A percentile compares a stretch with the other conserved stretches of the same genome.
Conservation (phyloP, 2,329 filamentous ascomycete species). For the Trichoderma asperellum region DNA sequence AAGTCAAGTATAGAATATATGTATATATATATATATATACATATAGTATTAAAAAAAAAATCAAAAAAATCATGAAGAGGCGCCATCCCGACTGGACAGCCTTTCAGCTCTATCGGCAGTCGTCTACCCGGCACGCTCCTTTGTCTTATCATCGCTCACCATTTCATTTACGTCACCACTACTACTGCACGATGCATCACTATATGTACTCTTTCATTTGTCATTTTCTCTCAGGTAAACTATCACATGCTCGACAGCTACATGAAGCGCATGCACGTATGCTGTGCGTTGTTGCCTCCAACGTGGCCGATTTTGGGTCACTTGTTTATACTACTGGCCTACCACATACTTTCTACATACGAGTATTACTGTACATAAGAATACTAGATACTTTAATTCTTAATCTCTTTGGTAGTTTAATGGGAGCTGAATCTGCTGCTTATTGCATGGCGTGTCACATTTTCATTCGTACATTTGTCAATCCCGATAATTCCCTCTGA, state of each 20-base stretch:
- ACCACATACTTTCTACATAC: background rate
- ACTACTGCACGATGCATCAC: background rate
- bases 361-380: background rate
- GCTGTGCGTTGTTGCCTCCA: background rate
- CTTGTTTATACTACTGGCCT: background rate
- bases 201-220: background rate
- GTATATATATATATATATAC: no score
- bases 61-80: background rate
- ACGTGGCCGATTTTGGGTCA: background rate
- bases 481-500: background rate
- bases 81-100: background rate
- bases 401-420: background rate
- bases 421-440: background rate
- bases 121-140: background rate
- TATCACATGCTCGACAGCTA: background rate
- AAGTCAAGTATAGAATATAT: background rate
- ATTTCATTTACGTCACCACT: background rate
- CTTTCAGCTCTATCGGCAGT: background rate
- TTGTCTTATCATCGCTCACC: background rate
- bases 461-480: conserved; percentile 12
- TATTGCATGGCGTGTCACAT: background rate
- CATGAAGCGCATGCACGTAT: background rate
- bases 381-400: background rate
- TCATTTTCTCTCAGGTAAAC: background rate
- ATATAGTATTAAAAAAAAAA: no score